phyloP scores from a whole-genome alignment of 208 protist species.

The Leishmania turanica region DNA sequence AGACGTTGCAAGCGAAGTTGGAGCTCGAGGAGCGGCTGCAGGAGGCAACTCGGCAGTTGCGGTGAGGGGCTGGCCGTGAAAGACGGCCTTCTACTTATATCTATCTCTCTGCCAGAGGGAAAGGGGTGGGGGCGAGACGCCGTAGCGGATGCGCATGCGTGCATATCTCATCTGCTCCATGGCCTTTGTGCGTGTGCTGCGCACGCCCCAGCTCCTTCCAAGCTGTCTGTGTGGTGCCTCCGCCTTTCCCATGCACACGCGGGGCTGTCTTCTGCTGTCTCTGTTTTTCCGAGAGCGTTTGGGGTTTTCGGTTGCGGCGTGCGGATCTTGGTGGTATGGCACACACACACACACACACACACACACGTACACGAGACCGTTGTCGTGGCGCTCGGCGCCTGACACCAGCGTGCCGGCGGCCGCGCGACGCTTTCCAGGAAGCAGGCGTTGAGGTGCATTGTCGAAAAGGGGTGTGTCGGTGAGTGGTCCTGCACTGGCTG shows the following conservation, averaged over 20 bases:
- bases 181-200: not conserved
- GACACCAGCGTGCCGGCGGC: not conserved
- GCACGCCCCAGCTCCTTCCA: not conserved
- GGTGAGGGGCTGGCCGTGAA: not conserved
- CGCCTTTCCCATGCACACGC: not conserved
- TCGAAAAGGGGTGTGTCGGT: not conserved
- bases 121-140: not conserved
- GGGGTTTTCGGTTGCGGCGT: not conserved
- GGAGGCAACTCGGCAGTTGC: slow-evolving; percentile 19
- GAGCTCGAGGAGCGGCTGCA: slow-evolving; percentile 47
- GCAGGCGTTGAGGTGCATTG: not conserved
- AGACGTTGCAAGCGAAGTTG: slow-evolving; percentile 65
- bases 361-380: not conserved
- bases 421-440: not conserved
- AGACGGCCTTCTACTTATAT: not conserved
- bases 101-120: not conserved
- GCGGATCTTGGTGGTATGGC: not conserved
- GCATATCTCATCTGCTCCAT: not conserved
- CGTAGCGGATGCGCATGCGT: not conserved
- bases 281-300: not conserved
- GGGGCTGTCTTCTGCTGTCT: not conserved
- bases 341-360: not conserved
- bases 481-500: not conserved
- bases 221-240: not conserved
- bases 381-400: not conserved